Conservation (phyloP, 306 rosid genomes). For the Trichosanthes cucumerina region DNA sequence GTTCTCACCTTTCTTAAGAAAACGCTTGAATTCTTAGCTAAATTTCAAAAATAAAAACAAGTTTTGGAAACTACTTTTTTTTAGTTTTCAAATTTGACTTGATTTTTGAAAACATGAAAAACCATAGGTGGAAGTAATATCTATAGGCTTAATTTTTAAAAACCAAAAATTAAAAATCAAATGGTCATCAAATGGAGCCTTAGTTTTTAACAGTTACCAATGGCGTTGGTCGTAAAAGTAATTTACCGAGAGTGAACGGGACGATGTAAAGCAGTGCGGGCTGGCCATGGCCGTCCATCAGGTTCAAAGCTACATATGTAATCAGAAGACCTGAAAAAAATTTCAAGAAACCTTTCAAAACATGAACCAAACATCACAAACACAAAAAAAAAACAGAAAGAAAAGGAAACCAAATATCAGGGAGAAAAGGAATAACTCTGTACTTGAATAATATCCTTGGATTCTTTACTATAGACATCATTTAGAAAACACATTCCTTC, state of each 20-base stretch:
- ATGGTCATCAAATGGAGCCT: no score
- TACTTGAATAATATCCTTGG: not conserved
- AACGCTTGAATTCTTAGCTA: no score
- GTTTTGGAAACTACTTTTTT: no score
- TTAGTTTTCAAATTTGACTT: no score
- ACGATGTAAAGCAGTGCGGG: slow-evolving; percentile 94
- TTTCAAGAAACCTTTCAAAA: slow-evolving; percentile 7
- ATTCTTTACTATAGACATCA: not conserved
- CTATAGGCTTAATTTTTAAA: no score
- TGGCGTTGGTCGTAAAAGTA: not conserved
- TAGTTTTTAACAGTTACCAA: not conserved
- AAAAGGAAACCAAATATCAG: not conserved
- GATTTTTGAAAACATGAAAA: no score
- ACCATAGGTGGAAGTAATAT: no score
- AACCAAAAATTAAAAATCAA: no score
- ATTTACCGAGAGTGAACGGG: slow-evolving; percentile 81
- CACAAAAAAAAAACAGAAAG: not conserved
- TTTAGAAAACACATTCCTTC: not conserved
- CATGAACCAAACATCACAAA: not conserved
- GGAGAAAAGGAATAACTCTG: not conserved
- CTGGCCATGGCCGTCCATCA: slow-evolving; percentile 99
- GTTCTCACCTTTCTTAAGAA: no score
- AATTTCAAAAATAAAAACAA: no score
- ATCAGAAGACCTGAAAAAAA: slow-evolving; percentile 61
- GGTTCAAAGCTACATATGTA: slow-evolving; percentile 84